Conservation (phyloP, 148 eudicot genomes). For the Amaranthus palmeri region DNA sequence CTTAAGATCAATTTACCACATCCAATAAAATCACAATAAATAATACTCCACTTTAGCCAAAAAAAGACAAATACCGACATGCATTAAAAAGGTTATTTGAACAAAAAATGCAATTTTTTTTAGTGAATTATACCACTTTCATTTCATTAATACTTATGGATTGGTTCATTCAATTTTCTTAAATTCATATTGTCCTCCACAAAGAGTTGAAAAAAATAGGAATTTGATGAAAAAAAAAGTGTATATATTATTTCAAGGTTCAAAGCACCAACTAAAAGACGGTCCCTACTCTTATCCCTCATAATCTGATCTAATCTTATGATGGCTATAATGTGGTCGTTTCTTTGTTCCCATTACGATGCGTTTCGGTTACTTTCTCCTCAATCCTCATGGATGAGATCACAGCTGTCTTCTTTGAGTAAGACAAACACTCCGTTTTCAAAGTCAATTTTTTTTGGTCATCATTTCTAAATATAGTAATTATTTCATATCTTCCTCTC, state of each 20-base stretch:
- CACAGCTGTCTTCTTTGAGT: constrained; percentile 11
- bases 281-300: constrained; percentile 20
- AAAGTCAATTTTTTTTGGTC: constrained; percentile 5
- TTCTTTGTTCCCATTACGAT: constrained; percentile 7
- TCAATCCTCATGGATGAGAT: constrained; percentile 16
- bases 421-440: constrained; percentile 5
- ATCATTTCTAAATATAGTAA: neutral
- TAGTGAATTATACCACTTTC: no score
- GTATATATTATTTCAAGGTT: constrained; percentile 12
- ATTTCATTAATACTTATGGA: no score
- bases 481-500: neutral
- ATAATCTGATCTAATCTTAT: neutral
- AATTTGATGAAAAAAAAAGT: neutral
- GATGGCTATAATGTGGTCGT: constrained; percentile 5
- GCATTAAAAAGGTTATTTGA: no score
- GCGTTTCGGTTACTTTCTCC: constrained; percentile 5
- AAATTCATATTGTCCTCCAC: no score
- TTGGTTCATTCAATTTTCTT: no score
- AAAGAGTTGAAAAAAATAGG: no score
- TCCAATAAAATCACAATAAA: no score
- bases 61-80: no score
- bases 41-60: no score
- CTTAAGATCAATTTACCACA: no score
- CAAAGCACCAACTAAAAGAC: constrained; percentile 2
- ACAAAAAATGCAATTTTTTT: no score